A percentile compares a stretch with the other conserved stretches of the same genome.
Evolutionary conservation across 352 stramenopile genomes (phyloP).

Genomic region (Phytophthora citricola): DNA sequence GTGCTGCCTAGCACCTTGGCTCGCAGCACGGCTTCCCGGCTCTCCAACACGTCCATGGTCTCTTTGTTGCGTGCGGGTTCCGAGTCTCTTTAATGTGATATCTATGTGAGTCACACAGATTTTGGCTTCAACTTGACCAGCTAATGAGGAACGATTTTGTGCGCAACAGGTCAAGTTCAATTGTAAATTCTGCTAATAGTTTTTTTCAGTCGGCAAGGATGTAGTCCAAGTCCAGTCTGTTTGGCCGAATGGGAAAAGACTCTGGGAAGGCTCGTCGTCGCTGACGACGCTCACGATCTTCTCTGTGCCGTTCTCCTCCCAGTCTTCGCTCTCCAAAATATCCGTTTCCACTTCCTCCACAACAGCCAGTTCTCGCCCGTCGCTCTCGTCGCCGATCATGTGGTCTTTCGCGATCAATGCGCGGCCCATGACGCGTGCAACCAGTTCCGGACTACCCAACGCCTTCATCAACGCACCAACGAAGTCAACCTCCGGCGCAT

Average conservation of each 20-base stretch:
- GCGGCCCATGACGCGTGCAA: slow-evolving; percentile 40
- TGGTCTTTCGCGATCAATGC: slow-evolving; percentile 51
- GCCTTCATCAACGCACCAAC: slow-evolving; percentile 36
- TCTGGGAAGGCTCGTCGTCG: neutral
- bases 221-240: slow-evolving; percentile 1
- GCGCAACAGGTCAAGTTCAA: too few relatives aligned
- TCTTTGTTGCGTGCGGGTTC: neutral
- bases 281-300: neutral
- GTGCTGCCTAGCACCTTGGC: slow-evolving; percentile 40
- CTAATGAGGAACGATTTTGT: neutral
- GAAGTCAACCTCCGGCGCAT: slow-evolving; percentile 52
- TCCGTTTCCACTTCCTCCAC: slow-evolving; percentile 3
- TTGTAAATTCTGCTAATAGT: too few relatives aligned
- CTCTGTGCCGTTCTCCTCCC: neutral
- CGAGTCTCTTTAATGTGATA: neutral
- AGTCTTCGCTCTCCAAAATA: neutral
- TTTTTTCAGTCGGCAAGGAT: neutral
- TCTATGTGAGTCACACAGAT: neutral
- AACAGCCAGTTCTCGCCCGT: slow-evolving; percentile 24
- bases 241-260: neutral
- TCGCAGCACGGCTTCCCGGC: slow-evolving; percentile 50
- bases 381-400: slow-evolving; percentile 48
- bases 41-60: slow-evolving; percentile 61
- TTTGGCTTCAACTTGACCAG: neutral
- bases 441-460: slow-evolving; percentile 35